Conservation (phyloP, 768 basidiomycete species). For the Leccinum imitatum region DNA sequence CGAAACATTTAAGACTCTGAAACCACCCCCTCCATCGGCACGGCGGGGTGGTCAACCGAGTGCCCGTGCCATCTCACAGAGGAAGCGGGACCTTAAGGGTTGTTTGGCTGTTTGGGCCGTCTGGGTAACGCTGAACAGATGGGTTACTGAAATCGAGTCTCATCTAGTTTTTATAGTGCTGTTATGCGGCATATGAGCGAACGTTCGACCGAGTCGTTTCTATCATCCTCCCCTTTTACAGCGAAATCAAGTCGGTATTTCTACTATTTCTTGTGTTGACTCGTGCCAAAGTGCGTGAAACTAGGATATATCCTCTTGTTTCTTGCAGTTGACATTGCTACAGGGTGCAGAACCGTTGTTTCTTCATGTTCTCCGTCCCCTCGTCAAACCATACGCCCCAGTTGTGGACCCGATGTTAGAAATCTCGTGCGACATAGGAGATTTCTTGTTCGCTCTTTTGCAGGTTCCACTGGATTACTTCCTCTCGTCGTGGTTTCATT, state of each 20-base stretch:
- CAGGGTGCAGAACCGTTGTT: slow-evolving; percentile 87
- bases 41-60: slow-evolving; percentile 58
- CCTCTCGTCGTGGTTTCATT: slow-evolving; percentile 30
- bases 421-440: slow-evolving; percentile 58
- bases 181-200: slow-evolving; percentile 66
- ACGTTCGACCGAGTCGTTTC: slow-evolving; percentile 61
- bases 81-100: slow-evolving; percentile 86
- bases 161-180: slow-evolving; percentile 47
- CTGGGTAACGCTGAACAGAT: slow-evolving; percentile 55
- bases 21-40: slow-evolving; percentile 54
- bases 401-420: slow-evolving; percentile 68
- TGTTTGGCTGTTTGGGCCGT: slow-evolving; percentile 82
- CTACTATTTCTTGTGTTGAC: slow-evolving; percentile 75
- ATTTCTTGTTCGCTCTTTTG: slow-evolving; percentile 49
- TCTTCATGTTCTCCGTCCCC: slow-evolving; percentile 75
- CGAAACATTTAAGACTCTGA: slow-evolving; percentile 82
- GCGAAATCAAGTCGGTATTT: slow-evolving; percentile 72
- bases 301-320: slow-evolving; percentile 1
- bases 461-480: slow-evolving; percentile 41
- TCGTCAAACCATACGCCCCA: slow-evolving; percentile 69
- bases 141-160: slow-evolving; percentile 9
- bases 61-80: slow-evolving; percentile 62
- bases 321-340: slow-evolving; percentile 12
- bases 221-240: slow-evolving; percentile 80
- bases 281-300: slow-evolving; percentile 61